A percentile compares a stretch with the other conserved stretches of the same genome.
Evolutionary conservation across 2,329 filamentous ascomycete species (phyloP).

Genomic region (Stagonosporopsis vannaccii): DNA sequence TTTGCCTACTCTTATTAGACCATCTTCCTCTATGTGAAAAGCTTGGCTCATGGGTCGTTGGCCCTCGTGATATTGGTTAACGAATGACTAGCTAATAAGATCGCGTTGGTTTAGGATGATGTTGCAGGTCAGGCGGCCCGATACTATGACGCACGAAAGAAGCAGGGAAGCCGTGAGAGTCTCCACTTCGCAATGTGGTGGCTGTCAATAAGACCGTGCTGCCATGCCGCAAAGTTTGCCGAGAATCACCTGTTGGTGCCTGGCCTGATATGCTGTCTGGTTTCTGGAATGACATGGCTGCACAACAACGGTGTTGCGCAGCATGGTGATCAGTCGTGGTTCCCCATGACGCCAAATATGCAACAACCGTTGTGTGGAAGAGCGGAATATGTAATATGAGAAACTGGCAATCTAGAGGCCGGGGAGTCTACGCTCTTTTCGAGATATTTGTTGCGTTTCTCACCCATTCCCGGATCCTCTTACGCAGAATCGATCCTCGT

Average conservation of each 20-base stretch:
- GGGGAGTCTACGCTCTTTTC: neutral
- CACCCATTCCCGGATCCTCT: neutral
- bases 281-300: neutral
- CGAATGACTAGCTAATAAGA: constrained; percentile 12
- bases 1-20: neutral
- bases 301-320: neutral
- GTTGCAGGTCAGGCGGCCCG: constrained; percentile 23
- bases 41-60: neutral
- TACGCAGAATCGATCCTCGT: neutral
- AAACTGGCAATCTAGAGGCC: neutral
- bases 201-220: constrained; percentile 5
- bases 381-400: too few species aligned
- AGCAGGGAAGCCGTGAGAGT: constrained; percentile 5
- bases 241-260: neutral
- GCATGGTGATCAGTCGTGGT: neutral
- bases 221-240: constrained; percentile 7
- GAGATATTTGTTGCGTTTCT: neutral
- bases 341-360: too few species aligned
- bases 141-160: constrained; percentile 18
- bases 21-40: neutral
- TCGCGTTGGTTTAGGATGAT: constrained; percentile 13
- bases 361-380: too few species aligned
- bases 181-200: constrained; percentile 2
- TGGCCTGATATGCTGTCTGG: neutral
- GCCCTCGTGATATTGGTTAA: neutral